Evolutionary conservation across 1,284 basidiomycete species (phyloP).

Genomic region (Trichosporon sp.): DNA sequence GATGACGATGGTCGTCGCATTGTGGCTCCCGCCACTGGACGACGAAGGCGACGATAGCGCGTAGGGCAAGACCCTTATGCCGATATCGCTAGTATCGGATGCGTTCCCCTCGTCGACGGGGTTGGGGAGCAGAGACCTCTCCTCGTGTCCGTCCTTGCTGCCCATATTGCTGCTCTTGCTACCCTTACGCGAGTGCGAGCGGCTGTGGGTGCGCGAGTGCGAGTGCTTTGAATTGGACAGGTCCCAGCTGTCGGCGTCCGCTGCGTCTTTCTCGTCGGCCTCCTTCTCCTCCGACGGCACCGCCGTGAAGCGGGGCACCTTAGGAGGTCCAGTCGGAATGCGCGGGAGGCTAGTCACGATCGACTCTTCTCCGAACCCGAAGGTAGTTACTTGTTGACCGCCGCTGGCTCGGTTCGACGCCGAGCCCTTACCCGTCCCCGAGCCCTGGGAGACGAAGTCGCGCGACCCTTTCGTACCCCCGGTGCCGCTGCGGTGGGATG

Average conservation of each 20-base stretch:
- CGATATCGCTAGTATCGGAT: conserved; percentile 13
- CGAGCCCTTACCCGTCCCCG: background rate
- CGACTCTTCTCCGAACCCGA: conserved; percentile 10
- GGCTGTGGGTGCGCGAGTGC: background rate
- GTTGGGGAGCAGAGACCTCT: background rate
- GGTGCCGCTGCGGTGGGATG: background rate
- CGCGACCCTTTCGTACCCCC: background rate
- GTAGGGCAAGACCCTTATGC: background rate
- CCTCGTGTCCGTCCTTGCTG: background rate
- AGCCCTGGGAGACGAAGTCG: background rate
- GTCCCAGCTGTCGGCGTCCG: too few relatives aligned
- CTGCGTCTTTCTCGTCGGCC: background rate
- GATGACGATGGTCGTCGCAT: background rate
- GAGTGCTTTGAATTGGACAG: background rate
- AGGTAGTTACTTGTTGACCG: background rate
- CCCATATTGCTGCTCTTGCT: background rate
- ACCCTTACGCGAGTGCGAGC: background rate
- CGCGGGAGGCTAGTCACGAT: conserved; percentile 8
- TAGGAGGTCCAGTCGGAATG: background rate
- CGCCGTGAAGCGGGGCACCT: conserved; percentile 11
- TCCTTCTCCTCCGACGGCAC: background rate
- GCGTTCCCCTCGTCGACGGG: background rate
- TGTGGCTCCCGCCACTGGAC: background rate
- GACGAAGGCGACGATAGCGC: background rate
- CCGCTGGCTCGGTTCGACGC: background rate